Base-by-base conservation (phyloP, 2,329 filamentous ascomycete genomes). In the Ceratocystis alfenasii region DNA sequence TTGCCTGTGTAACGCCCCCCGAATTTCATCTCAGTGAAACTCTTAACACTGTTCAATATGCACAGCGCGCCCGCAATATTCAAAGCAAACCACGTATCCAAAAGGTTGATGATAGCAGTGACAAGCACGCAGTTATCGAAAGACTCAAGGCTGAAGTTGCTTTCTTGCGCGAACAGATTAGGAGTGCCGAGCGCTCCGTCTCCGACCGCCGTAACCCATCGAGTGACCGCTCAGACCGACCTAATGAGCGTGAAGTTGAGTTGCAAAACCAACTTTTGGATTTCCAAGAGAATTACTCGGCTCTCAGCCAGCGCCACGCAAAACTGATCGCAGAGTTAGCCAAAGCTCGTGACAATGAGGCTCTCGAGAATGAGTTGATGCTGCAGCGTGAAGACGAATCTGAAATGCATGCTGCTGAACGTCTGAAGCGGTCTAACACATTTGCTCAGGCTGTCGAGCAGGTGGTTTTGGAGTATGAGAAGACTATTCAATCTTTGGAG, bases 21-120 rank as follows among this genome's bases (percentile, higher is more conserved):
- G 92, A 96, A 74, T 99, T 99, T 73, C 94, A 99, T 74, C 80
- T 99, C 57, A 97, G 92, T 77, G 94, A 99, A 77, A 97, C 95
- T 0, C 79, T 99, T 67, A 99, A 99, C 74, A 99, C 94, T 0
- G 90, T 99, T 25, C 89, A 96, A 74, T 99, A 99, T 76, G 94
- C 94, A 5, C 94, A 97, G 77, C 85, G 94, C 69, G 95, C 94
- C 69, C 87, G 94, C 69, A 91, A 92, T 1, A 99, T 99, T 68
- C 94, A 99, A 78, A 96, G 90, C 77, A 97, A 96, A 75, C 95
- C 94, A 6, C 87, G 91, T 68, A 97, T 99, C 68, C 94, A 99
- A 75, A 89, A 96, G 73, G 79, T 90, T 17, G 93, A 97, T 71
- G 93, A 97, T 69, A 64, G 65, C 20, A 86, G 88, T 65, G 94